Percentiles rank a stretch among this genome's conserved stretches.
phyloP scores from a whole-genome alignment of 176 grass and related monocot species.

The Carex myosuroides region DNA sequence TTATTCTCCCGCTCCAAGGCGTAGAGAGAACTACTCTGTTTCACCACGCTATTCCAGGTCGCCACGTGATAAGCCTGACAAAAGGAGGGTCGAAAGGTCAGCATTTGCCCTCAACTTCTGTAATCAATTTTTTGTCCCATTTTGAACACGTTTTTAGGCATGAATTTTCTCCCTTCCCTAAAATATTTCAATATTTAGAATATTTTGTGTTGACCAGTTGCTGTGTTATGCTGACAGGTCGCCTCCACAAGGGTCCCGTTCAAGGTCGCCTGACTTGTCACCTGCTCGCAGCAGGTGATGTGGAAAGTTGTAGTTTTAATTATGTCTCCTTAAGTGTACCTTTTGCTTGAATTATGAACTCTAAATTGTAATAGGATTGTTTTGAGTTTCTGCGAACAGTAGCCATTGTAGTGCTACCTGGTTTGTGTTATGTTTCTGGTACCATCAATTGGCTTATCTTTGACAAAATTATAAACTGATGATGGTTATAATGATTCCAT shows the following conservation, averaged over 20 bases:
- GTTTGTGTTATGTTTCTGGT: not conserved
- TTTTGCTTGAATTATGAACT: not conserved
- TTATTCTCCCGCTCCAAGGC: constrained; percentile 65
- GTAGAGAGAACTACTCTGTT: constrained; percentile 43
- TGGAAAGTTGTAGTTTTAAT: not conserved
- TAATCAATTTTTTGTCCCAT: not conserved
- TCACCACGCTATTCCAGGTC: constrained; percentile 41
- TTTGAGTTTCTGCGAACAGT: not conserved
- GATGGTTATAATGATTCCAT: not conserved
- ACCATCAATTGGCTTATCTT: not conserved
- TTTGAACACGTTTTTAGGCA: not conserved
- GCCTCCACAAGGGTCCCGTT: not conserved
- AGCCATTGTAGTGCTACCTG: not conserved
- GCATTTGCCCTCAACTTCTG: not conserved
- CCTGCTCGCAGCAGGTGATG: constrained; percentile 16
- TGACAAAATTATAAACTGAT: not conserved
- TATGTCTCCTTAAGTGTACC: not conserved
- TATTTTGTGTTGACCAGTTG: not conserved
- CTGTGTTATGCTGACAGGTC: constrained; percentile 14
- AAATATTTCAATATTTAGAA: not conserved
- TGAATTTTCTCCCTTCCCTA: not conserved
- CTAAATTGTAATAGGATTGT: not conserved
- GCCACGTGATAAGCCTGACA: not conserved
- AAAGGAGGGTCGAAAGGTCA: not conserved
- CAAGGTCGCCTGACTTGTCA: constrained; percentile 18